Conservation (phyloP, 148 eudicot species). For the Diospyros kaki region DNA sequence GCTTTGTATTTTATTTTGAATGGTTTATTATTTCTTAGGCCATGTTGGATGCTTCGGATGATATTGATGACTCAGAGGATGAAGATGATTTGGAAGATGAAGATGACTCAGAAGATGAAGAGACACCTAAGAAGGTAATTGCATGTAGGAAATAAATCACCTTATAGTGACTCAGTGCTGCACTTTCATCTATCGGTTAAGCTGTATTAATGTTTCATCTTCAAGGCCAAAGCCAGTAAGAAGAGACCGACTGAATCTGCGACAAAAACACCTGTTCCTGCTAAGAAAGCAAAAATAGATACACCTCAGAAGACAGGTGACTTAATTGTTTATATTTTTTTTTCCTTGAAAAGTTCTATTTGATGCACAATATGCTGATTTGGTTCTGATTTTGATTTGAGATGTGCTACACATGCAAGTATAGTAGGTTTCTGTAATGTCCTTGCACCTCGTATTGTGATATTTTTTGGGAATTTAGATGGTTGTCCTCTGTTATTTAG, state of each 20-base stretch:
- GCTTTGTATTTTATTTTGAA: background rate
- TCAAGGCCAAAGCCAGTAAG: conserved; percentile 32
- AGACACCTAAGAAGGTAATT: conserved; percentile 19
- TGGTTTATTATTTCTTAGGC: conserved; percentile 17
- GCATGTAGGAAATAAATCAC: background rate
- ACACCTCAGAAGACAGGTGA: conserved; percentile 53
- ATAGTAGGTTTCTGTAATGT: background rate
- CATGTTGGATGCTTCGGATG: conserved; percentile 20
- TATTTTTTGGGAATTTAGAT: background rate
- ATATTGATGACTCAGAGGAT: conserved; percentile 14
- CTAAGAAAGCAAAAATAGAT: conserved; percentile 43
- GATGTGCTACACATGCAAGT: background rate
- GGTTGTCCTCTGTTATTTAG: background rate
- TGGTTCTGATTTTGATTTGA: background rate
- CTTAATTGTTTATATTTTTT: background rate
- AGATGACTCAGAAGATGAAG: conserved; percentile 29
- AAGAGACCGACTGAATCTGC: conserved; percentile 36
- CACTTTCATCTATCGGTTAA: background rate
- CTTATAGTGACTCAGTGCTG: background rate
- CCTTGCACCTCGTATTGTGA: background rate
- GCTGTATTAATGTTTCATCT: background rate
- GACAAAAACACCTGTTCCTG: conserved; percentile 33
- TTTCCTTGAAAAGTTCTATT: background rate
- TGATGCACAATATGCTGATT: background rate
- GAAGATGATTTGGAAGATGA: conserved; percentile 8